Evolutionary conservation across 2,329 filamentous ascomycete species (phyloP), one percentile per base, ranked within the genome.

Genomic region (Elsinoe perseae): DNA sequence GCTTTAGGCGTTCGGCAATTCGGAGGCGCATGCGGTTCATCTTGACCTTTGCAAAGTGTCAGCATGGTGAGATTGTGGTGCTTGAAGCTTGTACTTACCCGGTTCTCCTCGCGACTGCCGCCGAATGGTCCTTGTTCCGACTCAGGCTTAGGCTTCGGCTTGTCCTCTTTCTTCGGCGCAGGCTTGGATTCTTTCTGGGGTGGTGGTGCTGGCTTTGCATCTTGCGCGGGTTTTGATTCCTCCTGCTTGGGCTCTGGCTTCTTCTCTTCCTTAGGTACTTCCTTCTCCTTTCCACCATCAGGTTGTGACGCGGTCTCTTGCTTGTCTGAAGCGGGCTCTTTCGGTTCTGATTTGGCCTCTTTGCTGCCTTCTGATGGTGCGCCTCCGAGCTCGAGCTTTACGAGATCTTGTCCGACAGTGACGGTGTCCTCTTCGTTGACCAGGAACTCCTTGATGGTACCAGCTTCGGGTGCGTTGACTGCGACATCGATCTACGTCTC

Each of bases 1-100:
- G 93, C 83, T 98, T 98, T 62, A 98, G 82, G 64, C 93, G 90
- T 78, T 98, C 93, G 52, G 93, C 89, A 64, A 97, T 98, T 60
- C 93, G 86, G 60, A 97, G 83, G 63, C 93, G 90, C 93, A 98
- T 98, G 62, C 93, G 89, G 79, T 97, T 97, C 93, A 98, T 98
- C 81, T 98, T 98, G 67, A 97, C 89, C 88, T 93, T 65, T 56
- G 61, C 54, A n/a, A 20, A 44, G 38, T 58, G 57, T 60, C 14
- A 60, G 58, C 32, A 4, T 57, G 7, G n/a, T n/a, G n/a, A 3
- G 9, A 6, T 4, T 20, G 3, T n/a, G 6, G 50, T 9, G 9
- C 8, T 3, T 30, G 20, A 30, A 50, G 44, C 14, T 20, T 28
- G 6, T 14, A 76, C 87, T 63, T 82, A 92, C 90, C 60, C 90